These are phyloP conservation scores for Kodamaea suecica DNA, from an alignment of 1,139 yeast species.

Conservation along the genomic window DNA sequence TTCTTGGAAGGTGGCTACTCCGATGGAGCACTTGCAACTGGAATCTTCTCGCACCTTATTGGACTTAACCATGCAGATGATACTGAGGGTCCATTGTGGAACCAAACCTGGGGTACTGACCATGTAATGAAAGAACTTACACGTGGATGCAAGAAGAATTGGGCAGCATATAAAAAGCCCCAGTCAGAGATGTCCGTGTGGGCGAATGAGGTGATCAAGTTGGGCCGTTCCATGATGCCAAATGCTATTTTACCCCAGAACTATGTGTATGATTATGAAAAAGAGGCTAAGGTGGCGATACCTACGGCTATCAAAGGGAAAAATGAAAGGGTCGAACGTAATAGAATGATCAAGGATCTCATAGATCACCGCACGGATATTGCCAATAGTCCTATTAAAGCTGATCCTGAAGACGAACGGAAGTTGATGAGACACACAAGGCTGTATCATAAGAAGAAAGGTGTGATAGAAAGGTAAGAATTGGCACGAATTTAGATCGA, in stretches of 20 bases:
- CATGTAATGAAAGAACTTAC: constrained; percentile 64
- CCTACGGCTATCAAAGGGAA: constrained; percentile 3
- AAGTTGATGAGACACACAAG: constrained; percentile 38
- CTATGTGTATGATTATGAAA: constrained; percentile 33
- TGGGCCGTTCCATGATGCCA: constrained; percentile 72
- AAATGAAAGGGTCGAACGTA: constrained; percentile 16
- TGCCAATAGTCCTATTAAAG: constrained; percentile 21
- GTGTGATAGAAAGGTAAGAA: neutral
- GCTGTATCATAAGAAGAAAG: constrained; percentile 34
- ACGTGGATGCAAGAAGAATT: constrained; percentile 66
- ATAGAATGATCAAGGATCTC: constrained; percentile 34
- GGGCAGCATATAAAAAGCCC: constrained; percentile 58
- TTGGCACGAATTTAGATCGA: too few relatives aligned
- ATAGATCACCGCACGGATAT: constrained; percentile 16
- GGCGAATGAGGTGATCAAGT: constrained; percentile 65
- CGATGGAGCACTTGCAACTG: constrained; percentile 78
- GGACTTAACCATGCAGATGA: constrained; percentile 53
- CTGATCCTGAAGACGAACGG: constrained; percentile 31
- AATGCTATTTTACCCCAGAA: constrained; percentile 43
- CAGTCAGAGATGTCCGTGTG: constrained; percentile 49
- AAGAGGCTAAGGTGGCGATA: constrained; percentile 4
- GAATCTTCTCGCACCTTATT: constrained; percentile 73
- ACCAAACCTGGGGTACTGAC: constrained; percentile 58
- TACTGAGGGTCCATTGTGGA: constrained; percentile 53
- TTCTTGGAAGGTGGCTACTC: constrained; percentile 86